Evolutionary conservation across 352 stramenopile genomes (phyloP).

Genomic region (Hyphochytrium catenoides): DNA sequence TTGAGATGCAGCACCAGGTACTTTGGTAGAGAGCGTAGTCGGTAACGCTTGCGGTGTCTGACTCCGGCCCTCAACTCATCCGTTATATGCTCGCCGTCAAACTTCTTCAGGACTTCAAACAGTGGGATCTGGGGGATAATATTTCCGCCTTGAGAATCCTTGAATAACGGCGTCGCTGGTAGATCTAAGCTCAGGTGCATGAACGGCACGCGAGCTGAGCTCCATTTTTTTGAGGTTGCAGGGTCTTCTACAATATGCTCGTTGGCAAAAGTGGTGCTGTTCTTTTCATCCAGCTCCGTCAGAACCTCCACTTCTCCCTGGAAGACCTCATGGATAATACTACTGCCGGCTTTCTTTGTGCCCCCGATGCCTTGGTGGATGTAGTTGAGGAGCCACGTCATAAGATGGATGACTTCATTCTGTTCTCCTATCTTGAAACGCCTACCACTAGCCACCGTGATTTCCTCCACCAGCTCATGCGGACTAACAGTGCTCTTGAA

Average conservation of each 20-base stretch:
- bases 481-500: constrained; percentile 94
- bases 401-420: constrained; percentile 82
- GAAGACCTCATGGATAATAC: constrained; percentile 87
- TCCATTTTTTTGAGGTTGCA: neutral
- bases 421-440: constrained; percentile 81
- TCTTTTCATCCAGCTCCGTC: constrained; percentile 18
- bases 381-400: constrained; percentile 87
- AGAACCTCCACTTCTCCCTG: constrained; percentile 80
- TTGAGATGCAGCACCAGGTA: constrained; percentile 95
- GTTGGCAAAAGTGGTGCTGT: constrained; percentile 39
- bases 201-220: constrained; percentile 14
- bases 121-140: constrained; percentile 91
- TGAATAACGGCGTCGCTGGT: constrained; percentile 92
- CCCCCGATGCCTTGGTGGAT: constrained; percentile 72
- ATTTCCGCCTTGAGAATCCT: constrained; percentile 84
- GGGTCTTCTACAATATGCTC: neutral
- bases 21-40: constrained; percentile 62
- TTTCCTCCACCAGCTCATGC: constrained; percentile 86
- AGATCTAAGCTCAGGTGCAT: constrained; percentile 90
- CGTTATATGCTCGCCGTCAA: constrained; percentile 67
- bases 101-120: constrained; percentile 90
- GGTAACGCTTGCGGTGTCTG: constrained; percentile 71
- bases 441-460: constrained; percentile 84
- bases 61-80: constrained; percentile 48
- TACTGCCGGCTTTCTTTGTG: constrained; percentile 50